Percentiles rank a stretch among this genome's conserved stretches.
Evolutionary conservation across 306 rosid genomes (phyloP).

Genomic region (Vigna reflexopilosa): DNA sequence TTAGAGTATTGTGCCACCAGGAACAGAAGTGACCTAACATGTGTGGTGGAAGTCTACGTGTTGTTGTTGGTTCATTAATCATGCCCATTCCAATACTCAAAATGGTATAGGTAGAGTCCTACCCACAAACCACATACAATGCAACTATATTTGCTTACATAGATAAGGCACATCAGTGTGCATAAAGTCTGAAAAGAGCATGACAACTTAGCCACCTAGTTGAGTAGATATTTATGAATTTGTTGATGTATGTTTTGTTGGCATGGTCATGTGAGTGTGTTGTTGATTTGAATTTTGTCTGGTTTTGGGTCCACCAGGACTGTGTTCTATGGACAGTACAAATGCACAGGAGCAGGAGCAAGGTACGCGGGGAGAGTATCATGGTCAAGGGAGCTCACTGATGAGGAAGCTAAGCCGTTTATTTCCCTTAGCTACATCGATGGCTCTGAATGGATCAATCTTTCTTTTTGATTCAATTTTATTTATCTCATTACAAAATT

Average conservation of each 20-base stretch:
- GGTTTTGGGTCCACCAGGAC: constrained; percentile 61
- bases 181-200: constrained; percentile 31
- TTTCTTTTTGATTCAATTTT: constrained; percentile 17
- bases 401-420: constrained; percentile 73
- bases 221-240: too few species aligned
- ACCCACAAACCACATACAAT: neutral
- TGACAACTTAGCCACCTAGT: constrained; percentile 28
- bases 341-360: constrained; percentile 77
- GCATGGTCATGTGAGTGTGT: constrained; percentile 49
- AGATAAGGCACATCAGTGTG: constrained; percentile 33
- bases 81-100: constrained; percentile 38
- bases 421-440: constrained; percentile 65
- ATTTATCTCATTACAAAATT: neutral
- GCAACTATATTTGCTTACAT: constrained; percentile 7
- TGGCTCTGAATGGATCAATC: constrained; percentile 57
- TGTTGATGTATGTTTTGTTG: neutral
- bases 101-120: constrained; percentile 16
- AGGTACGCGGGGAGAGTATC: constrained; percentile 70
- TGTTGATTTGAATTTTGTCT: constrained; percentile 16
- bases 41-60: constrained; percentile 55
- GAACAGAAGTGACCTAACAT: neutral
- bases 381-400: constrained; percentile 80
- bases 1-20: constrained; percentile 15
- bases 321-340: constrained; percentile 81
- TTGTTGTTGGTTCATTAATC: constrained; percentile 21